Conservation (phyloP, 2,329 filamentous ascomycete genomes). For the Pseudocercospora cruenta region DNA sequence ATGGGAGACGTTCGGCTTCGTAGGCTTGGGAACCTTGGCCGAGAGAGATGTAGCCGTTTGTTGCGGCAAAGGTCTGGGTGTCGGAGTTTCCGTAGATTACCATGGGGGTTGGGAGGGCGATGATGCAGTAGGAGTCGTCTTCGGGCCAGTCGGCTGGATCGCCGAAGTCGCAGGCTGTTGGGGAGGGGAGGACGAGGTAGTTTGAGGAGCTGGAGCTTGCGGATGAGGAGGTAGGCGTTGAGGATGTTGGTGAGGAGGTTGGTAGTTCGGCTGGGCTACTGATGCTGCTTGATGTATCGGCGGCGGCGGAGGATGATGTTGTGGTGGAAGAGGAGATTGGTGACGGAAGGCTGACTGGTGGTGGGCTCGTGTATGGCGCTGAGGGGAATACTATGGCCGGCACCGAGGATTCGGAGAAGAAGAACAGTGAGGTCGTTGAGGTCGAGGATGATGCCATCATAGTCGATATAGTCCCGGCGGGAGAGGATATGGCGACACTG, state of each 20-base stretch:
- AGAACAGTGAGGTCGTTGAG: neutral
- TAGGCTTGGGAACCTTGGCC: conserved; percentile 33
- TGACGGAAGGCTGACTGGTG: neutral
- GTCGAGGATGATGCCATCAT: neutral
- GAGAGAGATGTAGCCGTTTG: conserved; percentile 40
- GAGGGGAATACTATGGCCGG: neutral
- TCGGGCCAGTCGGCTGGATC: conserved; percentile 32
- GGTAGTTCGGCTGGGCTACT: neutral
- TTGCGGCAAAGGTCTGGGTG: conserved; percentile 32
- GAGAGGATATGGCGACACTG: neutral
- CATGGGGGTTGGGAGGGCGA: conserved; percentile 37
- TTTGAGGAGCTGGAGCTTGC: conserved; percentile 14
- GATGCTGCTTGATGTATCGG: neutral
- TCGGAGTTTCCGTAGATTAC: conserved; percentile 29
- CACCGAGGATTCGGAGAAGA: neutral
- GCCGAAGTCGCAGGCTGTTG: conserved; percentile 39
- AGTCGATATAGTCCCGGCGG: neutral
- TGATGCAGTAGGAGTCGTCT: conserved; percentile 41
- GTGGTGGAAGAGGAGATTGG: neutral
- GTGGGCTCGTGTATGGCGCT: neutral
- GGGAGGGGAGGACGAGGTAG: conserved; percentile 35
- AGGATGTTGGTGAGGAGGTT: neutral
- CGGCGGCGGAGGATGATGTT: neutral
- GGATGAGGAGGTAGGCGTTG: conserved; percentile 13
- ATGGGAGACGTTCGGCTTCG: conserved; percentile 30